phyloP scores from a whole-genome alignment of 1,284 basidiomycete species.

The Leccinum variabile region DNA sequence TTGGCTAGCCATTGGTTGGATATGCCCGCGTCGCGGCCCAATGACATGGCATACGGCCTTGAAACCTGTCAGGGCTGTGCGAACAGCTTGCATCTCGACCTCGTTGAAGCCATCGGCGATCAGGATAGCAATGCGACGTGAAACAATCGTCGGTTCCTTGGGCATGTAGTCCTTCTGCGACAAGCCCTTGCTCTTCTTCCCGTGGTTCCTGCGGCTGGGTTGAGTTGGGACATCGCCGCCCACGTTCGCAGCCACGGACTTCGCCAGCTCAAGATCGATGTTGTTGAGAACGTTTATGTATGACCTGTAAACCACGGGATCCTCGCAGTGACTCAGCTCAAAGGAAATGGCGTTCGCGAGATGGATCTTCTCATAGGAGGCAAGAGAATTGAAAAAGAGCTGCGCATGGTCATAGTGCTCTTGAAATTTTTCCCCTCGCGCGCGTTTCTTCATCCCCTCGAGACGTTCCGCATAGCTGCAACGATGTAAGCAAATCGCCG shows the following conservation, averaged over 20 bases:
- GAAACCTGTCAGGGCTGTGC: slow-evolving; percentile 50
- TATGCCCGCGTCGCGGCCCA: slow-evolving; percentile 59
- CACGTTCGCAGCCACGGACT: slow-evolving; percentile 61
- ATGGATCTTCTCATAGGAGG: slow-evolving; percentile 64
- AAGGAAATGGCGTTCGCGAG: slow-evolving; percentile 69
- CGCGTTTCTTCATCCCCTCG: slow-evolving; percentile 65
- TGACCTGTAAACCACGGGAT: slow-evolving; percentile 64
- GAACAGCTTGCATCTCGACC: slow-evolving; percentile 56
- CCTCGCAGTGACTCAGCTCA: slow-evolving; percentile 79
- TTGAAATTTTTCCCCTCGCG: slow-evolving; percentile 70
- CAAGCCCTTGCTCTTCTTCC: slow-evolving; percentile 52
- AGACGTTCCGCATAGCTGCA: slow-evolving; percentile 50
- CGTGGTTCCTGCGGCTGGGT: slow-evolving; percentile 53
- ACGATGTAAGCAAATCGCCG: not conserved
- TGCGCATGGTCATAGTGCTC: slow-evolving; percentile 72
- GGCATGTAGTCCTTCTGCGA: slow-evolving; percentile 61
- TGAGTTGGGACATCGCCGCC: slow-evolving; percentile 57
- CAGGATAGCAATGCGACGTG: slow-evolving; percentile 72
- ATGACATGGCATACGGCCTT: slow-evolving; percentile 66
- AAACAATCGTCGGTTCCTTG: slow-evolving; percentile 62
- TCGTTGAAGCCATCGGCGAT: slow-evolving; percentile 73
- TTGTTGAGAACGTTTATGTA: slow-evolving; percentile 68
- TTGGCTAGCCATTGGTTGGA: slow-evolving; percentile 44
- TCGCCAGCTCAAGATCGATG: slow-evolving; percentile 70
- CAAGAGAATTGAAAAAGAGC: slow-evolving; percentile 79